phyloP scores from a whole-genome alignment of 495 filamentous ascomycete species.

The Clavariopsis aquatica region DNA sequence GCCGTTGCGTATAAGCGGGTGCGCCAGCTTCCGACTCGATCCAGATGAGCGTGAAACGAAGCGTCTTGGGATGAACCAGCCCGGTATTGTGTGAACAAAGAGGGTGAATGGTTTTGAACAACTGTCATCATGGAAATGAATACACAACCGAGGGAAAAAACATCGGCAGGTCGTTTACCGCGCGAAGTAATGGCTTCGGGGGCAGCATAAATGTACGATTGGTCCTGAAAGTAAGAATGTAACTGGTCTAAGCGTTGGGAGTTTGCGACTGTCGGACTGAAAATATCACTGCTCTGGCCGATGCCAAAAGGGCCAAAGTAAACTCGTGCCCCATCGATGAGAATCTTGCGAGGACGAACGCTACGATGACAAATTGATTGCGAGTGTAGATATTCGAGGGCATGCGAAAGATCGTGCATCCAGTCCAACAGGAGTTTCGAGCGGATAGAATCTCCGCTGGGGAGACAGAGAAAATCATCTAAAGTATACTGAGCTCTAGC shows the following conservation, averaged over 20 bases:
- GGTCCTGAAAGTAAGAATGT: constrained; percentile 26
- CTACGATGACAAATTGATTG: constrained; percentile 32
- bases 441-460: constrained; percentile 26
- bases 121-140: constrained; percentile 40
- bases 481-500: constrained; percentile 32
- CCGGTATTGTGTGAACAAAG: constrained; percentile 29
- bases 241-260: constrained; percentile 26
- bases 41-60: constrained; percentile 40
- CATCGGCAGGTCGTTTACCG: constrained; percentile 34
- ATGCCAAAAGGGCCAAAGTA: constrained; percentile 38
- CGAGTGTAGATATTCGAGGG: constrained; percentile 37
- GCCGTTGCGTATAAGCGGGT: constrained; percentile 25
- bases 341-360: constrained; percentile 40
- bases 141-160: constrained; percentile 35
- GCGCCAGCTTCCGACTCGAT: constrained; percentile 36
- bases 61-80: constrained; percentile 32
- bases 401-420: constrained; percentile 40
- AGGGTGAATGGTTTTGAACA: constrained; percentile 21
- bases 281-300: constrained; percentile 8
- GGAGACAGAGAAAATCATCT: constrained; percentile 34
- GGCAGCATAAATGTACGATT: constrained; percentile 39
- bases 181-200: constrained; percentile 36
- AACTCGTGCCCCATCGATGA: constrained; percentile 37
- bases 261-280: constrained; percentile 18
- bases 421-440: constrained; percentile 37